Evolutionary conservation across 495 filamentous ascomycete genomes (phyloP).

Genomic region (Neurospora sp.): DNA sequence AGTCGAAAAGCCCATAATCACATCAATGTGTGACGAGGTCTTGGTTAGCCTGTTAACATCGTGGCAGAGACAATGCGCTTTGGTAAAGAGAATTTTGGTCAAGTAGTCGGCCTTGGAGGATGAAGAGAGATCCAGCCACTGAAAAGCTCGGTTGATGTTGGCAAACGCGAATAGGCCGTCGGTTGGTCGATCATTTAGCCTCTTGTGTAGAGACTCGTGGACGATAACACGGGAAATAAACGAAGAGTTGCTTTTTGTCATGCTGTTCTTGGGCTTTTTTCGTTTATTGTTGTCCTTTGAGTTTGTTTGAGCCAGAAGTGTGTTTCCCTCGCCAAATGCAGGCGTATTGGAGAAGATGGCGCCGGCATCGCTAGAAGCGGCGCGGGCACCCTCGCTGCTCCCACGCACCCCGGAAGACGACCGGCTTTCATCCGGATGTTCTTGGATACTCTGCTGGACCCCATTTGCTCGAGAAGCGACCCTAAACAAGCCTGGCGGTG

Average conservation of each 20-base stretch:
- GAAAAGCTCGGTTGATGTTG: conserved; percentile 88
- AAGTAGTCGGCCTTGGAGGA: conserved; percentile 66
- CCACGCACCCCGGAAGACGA: conserved; percentile 47
- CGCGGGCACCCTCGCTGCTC: conserved; percentile 38
- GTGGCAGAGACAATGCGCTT: conserved; percentile 89
- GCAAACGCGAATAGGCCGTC: conserved; percentile 85
- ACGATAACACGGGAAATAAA: conserved; percentile 93
- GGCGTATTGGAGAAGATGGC: conserved; percentile 39
- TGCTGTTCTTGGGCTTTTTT: conserved; percentile 92
- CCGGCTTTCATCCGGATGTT: conserved; percentile 48
- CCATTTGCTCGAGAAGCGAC: conserved; percentile 26
- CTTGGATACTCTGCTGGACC: conserved; percentile 45
- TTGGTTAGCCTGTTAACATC: conserved; percentile 84
- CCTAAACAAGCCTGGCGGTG: conserved; percentile 46
- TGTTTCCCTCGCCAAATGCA: conserved; percentile 82
- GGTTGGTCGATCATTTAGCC: conserved; percentile 62
- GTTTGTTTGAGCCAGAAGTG: conserved; percentile 46
- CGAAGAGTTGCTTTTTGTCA: conserved; percentile 94
- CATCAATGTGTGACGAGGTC: conserved; percentile 66
- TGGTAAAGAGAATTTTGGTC: conserved; percentile 92
- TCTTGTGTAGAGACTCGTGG: conserved; percentile 69
- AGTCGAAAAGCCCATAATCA: conserved; percentile 91
- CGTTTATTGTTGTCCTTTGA: conserved; percentile 70
- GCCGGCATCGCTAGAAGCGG: conserved; percentile 29
- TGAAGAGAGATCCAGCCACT: conserved; percentile 53